These are phyloP conservation scores for Podila clonocystis DNA, from an alignment of 192 early-diverging fungal species.

Conservation along the genomic window DNA sequence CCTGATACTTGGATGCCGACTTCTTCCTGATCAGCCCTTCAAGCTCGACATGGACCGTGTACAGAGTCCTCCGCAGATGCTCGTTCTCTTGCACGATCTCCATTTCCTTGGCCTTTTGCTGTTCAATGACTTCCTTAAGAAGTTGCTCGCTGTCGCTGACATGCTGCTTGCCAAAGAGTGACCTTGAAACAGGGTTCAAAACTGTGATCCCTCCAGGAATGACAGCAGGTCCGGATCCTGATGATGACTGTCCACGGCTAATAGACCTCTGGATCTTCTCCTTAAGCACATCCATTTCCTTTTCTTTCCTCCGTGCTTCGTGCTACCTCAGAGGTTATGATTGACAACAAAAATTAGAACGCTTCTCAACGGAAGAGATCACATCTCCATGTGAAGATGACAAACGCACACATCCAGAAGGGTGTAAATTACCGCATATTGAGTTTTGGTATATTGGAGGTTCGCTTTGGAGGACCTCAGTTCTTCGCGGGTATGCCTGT, in stretches of 20 bases:
- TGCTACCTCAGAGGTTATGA: conserved; percentile 34
- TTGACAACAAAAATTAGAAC: background rate
- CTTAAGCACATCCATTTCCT: conserved; percentile 54
- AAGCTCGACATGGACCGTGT: conserved; percentile 51
- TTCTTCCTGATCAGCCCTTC: conserved; percentile 42
- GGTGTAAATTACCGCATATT: conserved; percentile 55
- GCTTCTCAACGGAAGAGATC: too few species aligned
- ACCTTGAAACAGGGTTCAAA: conserved; percentile 27
- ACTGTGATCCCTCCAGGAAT: conserved; percentile 38
- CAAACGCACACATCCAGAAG: background rate
- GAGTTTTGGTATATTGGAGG: conserved; percentile 61
- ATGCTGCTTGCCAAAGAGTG: conserved; percentile 24
- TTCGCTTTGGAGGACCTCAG: conserved; percentile 58
- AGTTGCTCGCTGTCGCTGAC: conserved; percentile 29
- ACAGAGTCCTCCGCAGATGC: conserved; percentile 45
- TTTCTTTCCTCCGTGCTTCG: conserved; percentile 56
- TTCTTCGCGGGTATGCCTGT: conserved; percentile 57
- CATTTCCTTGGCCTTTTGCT: conserved; percentile 44
- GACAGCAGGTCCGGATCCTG: conserved; percentile 12
- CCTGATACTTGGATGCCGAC: conserved; percentile 5
- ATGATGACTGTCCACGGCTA: conserved; percentile 16
- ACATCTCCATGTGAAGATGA: too few species aligned
- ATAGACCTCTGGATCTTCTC: conserved; percentile 58
- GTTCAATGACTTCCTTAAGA: conserved; percentile 42
- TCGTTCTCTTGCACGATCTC: conserved; percentile 53